phyloP scores from a whole-genome alignment of 2,329 filamentous ascomycete species.

The Cordyceps pruinosa region DNA sequence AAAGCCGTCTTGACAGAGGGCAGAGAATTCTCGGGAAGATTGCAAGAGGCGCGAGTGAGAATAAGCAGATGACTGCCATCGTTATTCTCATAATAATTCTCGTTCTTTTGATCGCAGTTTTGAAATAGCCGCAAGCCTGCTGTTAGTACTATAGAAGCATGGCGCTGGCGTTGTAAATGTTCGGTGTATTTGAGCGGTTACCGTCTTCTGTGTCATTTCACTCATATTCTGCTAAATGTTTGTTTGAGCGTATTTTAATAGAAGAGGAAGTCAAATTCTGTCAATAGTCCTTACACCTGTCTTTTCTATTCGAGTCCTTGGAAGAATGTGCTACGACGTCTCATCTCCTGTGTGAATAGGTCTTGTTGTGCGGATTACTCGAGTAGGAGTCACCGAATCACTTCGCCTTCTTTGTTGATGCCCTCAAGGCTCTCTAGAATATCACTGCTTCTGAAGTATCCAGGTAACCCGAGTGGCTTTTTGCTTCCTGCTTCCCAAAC shows the following conservation, averaged over 20 bases:
- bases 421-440: slow-evolving; percentile 79
- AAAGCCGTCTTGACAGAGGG: slow-evolving; percentile 67
- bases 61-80: slow-evolving; percentile 78
- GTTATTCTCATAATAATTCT: slow-evolving; percentile 77
- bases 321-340: neutral
- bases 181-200: neutral
- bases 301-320: neutral
- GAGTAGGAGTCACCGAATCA: slow-evolving; percentile 54
- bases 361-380: neutral
- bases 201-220: neutral
- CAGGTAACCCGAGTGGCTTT: slow-evolving; percentile 42
- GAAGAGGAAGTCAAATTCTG: neutral
- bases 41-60: slow-evolving; percentile 68
- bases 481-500: slow-evolving; percentile 69
- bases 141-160: neutral
- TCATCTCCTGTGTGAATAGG: neutral
- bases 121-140: slow-evolving; percentile 51
- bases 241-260: neutral
- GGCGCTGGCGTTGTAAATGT: neutral
- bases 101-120: slow-evolving; percentile 71
- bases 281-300: neutral
- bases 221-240: neutral
- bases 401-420: slow-evolving; percentile 64
- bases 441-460: slow-evolving; percentile 71
- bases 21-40: slow-evolving; percentile 65